These are phyloP conservation scores for Dentipellis sp. DNA, from an alignment of 768 basidiomycete genomes.

Conservation along the genomic window DNA sequence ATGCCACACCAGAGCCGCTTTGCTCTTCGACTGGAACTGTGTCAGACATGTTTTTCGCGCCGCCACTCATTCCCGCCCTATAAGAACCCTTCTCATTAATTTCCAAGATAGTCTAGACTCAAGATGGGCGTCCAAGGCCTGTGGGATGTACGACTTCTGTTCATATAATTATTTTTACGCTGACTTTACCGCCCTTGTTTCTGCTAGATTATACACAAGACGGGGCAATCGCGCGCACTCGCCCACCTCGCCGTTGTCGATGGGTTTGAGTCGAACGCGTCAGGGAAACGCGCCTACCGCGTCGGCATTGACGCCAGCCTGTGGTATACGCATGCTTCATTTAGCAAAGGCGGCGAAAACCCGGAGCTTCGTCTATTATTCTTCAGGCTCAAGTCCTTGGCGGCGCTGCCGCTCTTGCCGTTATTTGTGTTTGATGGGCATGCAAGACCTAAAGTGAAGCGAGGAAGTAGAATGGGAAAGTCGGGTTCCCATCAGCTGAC, in stretches of 20 bases:
- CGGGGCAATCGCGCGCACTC: conserved; percentile 59
- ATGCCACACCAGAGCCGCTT: no score
- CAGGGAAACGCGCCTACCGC: conserved; percentile 59
- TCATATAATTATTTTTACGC: not conserved
- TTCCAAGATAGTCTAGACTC: no score
- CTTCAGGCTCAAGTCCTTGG: conserved; percentile 75
- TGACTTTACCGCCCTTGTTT: conserved; percentile 14
- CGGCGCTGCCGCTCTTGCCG: conserved; percentile 70
- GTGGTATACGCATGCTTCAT: conserved; percentile 71
- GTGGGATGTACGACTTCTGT: not conserved
- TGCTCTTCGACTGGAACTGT: no score
- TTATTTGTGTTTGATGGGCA: conserved; percentile 91
- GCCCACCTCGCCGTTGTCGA: conserved; percentile 65
- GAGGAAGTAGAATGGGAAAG: conserved; percentile 58
- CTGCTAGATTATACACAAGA: conserved; percentile 56
- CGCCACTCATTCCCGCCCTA: no score
- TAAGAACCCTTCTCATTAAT: no score
- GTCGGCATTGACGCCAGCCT: conserved; percentile 79
- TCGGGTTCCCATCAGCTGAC: conserved; percentile 47
- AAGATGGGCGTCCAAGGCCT: not conserved
- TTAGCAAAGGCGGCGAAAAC: conserved; percentile 74
- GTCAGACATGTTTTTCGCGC: no score
- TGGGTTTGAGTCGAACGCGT: conserved; percentile 58
- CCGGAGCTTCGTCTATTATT: conserved; percentile 76
- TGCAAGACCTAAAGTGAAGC: conserved; percentile 68